Evolutionary conservation across 2,329 filamentous ascomycete species (phyloP).

Genomic region (Claviceps fusiformis): DNA sequence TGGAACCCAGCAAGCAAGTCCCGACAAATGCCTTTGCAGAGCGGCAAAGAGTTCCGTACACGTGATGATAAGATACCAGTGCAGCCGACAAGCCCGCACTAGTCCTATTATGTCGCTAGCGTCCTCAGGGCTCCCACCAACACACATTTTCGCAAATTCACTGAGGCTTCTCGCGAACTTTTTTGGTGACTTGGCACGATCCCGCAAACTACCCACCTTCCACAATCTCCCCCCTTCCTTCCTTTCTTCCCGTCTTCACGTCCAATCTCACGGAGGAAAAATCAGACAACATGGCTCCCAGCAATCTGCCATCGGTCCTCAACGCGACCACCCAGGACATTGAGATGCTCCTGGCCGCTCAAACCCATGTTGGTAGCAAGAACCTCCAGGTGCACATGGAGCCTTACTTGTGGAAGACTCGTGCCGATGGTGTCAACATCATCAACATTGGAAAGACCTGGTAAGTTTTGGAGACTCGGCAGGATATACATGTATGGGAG

Average conservation of each 20-base stretch:
- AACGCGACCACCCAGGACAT: conserved; percentile 97
- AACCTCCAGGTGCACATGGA: conserved; percentile 99
- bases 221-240: conserved; percentile 14
- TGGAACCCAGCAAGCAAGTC: not conserved
- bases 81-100: conserved; percentile 7
- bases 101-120: conserved; percentile 14
- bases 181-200: conserved; percentile 15
- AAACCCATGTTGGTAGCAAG: conserved; percentile 95
- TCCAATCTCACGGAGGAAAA: conserved; percentile 21
- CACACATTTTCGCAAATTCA: conserved; percentile 28
- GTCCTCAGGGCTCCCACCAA: conserved; percentile 20
- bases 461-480: conserved; percentile 35
- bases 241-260: conserved; percentile 14
- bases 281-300: conserved; percentile 76
- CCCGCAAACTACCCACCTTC: conserved; percentile 8
- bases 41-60: conserved; percentile 15
- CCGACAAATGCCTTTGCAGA: conserved; percentile 1
- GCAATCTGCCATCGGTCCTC: conserved; percentile 88
- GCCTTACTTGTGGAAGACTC: conserved; percentile 99
- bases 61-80: conserved; percentile 14
- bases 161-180: conserved; percentile 27
- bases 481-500: too few relatives aligned
- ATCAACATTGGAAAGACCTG: conserved; percentile 99
- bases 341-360: conserved; percentile 96
- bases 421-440: conserved; percentile 94